Conservation (phyloP, 495 filamentous ascomycete genomes). For the Aspergillus ostianus region DNA sequence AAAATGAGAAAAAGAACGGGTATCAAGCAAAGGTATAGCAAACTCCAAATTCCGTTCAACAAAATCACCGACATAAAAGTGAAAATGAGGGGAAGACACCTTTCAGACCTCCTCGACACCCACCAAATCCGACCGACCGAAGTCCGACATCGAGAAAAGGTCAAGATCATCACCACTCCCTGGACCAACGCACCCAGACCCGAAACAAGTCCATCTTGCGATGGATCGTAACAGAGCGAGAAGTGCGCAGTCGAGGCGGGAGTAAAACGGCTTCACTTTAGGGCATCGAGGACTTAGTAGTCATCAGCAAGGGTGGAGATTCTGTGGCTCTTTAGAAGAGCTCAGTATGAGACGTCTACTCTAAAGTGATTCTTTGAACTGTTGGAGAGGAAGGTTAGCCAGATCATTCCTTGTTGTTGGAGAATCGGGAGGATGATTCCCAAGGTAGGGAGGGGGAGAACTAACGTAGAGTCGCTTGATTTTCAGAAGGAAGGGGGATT, state of each 20-base stretch:
- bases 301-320: constrained; percentile 76
- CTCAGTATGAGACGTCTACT: constrained; percentile 77
- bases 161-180: constrained; percentile 74
- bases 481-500: constrained; percentile 28
- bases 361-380: constrained; percentile 90
- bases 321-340: constrained; percentile 77
- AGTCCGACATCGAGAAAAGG: constrained; percentile 58
- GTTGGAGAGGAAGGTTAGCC: constrained; percentile 35
- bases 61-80: constrained; percentile 28
- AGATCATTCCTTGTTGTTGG: constrained; percentile 4
- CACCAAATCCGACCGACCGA: constrained; percentile 63
- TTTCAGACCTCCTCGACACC: constrained; percentile 72
- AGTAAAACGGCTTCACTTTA: constrained; percentile 68
- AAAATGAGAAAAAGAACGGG: not conserved
- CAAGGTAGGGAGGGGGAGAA: constrained; percentile 41
- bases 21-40: constrained; percentile 18
- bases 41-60: constrained; percentile 2
- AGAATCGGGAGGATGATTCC: constrained; percentile 8
- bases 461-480: constrained; percentile 66
- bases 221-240: constrained; percentile 26
- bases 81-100: constrained; percentile 38
- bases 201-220: constrained; percentile 18
- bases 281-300: constrained; percentile 62
- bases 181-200: constrained; percentile 40
- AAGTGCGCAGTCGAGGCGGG: constrained; percentile 50